Conservation (phyloP, 257 asterid species). For the Solanum dulcamara region DNA sequence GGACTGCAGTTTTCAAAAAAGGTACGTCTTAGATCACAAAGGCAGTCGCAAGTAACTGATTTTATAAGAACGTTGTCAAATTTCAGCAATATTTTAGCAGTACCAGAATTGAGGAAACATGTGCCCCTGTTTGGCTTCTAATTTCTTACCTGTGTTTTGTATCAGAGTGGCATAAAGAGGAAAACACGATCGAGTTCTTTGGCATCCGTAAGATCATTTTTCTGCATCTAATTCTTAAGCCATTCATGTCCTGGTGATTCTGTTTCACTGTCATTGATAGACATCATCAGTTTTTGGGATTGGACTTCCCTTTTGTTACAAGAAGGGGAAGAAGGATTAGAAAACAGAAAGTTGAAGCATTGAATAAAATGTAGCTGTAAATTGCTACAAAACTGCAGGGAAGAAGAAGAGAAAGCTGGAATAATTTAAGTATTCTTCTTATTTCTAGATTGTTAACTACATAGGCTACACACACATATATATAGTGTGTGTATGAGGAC, state of each 20-base stretch:
- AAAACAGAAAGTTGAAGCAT: no score
- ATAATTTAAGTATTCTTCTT: no score
- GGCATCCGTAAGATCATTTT: background rate
- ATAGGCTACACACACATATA: no score
- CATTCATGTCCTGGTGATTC: background rate
- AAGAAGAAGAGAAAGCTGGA: no score
- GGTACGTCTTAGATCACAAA: background rate
- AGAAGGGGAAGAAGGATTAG: no score
- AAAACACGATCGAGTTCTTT: background rate
- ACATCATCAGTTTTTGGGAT: background rate
- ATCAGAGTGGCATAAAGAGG: background rate
- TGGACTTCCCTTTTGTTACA: background rate
- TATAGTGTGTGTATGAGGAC: no score
- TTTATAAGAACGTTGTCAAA: background rate
- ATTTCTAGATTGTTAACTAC: no score
- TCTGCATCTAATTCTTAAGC: background rate
- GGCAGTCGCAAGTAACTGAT: background rate
- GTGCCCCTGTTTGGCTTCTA: background rate
- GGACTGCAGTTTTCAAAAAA: background rate
- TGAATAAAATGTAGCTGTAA: no score
- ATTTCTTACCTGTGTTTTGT: background rate
- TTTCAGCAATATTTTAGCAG: background rate
- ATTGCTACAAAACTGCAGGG: no score
- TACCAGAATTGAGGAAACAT: background rate
- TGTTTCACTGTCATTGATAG: background rate